Percentiles rank a stretch among this genome's conserved stretches.
phyloP scores from a whole-genome alignment of 371 early-diverging fungal species.

The Mucor indicus region DNA sequence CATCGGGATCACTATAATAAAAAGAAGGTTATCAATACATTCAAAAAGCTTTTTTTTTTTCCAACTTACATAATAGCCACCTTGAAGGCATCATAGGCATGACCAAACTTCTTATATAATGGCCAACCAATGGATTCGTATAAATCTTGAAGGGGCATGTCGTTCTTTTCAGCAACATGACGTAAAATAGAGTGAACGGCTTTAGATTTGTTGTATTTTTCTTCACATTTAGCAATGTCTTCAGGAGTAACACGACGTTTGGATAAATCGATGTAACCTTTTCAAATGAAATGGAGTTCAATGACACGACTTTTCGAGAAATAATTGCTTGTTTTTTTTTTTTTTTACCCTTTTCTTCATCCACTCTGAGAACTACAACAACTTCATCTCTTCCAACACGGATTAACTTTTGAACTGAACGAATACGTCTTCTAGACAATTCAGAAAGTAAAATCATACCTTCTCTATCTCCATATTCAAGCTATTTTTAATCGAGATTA shows the following conservation, averaged over 20 bases:
- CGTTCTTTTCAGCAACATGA: slow-evolving; percentile 91
- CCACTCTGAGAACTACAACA: slow-evolving; percentile 96
- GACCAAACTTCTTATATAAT: slow-evolving; percentile 97
- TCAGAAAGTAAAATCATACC: slow-evolving; percentile 98
- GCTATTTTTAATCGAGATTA: slow-evolving; percentile 30
- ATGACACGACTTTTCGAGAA: too few species aligned
- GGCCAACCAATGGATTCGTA: slow-evolving; percentile 96
- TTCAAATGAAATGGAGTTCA: not conserved
- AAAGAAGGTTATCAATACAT: too few species aligned
- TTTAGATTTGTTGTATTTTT: slow-evolving; percentile 95
- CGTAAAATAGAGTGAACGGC: slow-evolving; percentile 84
- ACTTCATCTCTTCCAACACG: slow-evolving; percentile 97
- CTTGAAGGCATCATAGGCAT: slow-evolving; percentile 97
- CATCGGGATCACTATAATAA: slow-evolving; percentile 84
- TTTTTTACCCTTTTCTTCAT: slow-evolving; percentile 97
- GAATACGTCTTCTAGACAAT: slow-evolving; percentile 95
- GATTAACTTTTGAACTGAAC: slow-evolving; percentile 96
- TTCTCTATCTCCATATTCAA: slow-evolving; percentile 90
- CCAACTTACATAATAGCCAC: slow-evolving; percentile 77
- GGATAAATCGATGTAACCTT: slow-evolving; percentile 99
- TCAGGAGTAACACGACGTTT: slow-evolving; percentile 97
- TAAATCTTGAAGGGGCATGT: slow-evolving; percentile 78
- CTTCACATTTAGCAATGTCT: slow-evolving; percentile 93
- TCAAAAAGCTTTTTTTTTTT: too few species aligned
- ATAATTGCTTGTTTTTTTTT: not conserved